Base-by-base conservation (phyloP, 164 flowering plant species). In the Sedum album region DNA sequence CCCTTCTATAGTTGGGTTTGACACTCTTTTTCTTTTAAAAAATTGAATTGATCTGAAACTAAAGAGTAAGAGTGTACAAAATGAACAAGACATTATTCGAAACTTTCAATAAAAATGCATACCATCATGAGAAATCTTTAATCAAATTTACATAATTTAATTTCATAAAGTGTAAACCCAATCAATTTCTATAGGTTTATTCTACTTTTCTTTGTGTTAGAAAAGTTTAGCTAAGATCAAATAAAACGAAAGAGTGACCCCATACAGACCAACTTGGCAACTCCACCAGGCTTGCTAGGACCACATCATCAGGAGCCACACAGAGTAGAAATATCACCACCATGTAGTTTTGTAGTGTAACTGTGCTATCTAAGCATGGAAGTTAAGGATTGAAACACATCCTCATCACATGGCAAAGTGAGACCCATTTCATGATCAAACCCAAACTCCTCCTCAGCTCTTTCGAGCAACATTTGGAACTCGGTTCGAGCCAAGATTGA, bases 361-460 rank as follows among this genome's bases (percentile, higher is more conserved):
- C 3, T 35, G 38, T 7, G 38, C 48, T 42, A 28, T 15, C 31
- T 25, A 13, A 57, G 31, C 33, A 57, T 26, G 62, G 61, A 26
- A 25, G 61, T 57, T 57, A 26, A 57, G 17, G 31, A 57, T 33
- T 57, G 62, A 57, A 57, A 57, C 23, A 14, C 62, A 15, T 57
- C 62, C 62, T 57, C 62, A 28, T 57, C 31, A 17, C 62, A 57
- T 1, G 62, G 62, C 62, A 57, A 28, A 11, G 33, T 57, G 62
- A 57, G 62, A 57, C 62, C 62, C 33, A 57, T 57, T 26, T 28
- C 62, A 57, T 57, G 62, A 57, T 57, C 62, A 14, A 57, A 57
- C 62, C 62, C 62, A 15, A 57, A 57, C 33, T 57, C 33, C 57
- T 51, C 57, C 20, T 57, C 62, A 28, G 35, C 62, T 26, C 33